Evolutionary conservation across 371 early-diverging fungal genomes (phyloP).

Genomic region (Gilbertella persicaria): DNA sequence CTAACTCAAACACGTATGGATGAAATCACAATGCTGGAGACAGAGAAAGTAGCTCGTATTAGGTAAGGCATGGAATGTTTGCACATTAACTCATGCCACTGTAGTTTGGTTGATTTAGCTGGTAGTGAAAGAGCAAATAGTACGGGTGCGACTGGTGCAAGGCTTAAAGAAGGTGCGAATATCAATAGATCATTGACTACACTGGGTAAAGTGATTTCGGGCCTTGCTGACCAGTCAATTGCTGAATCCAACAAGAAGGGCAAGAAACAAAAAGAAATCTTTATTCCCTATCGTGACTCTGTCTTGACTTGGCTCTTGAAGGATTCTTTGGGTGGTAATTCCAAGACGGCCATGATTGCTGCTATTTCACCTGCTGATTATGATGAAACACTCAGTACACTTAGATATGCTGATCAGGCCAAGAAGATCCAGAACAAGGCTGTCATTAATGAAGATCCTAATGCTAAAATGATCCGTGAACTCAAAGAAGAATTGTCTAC

Average conservation of each 20-base stretch:
- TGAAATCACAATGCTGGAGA: constrained; percentile 59
- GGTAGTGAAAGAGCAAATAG: constrained; percentile 96
- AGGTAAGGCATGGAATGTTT: constrained; percentile 27
- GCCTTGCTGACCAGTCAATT: constrained; percentile 81
- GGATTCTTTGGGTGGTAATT: constrained; percentile 92
- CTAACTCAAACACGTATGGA: constrained; percentile 71
- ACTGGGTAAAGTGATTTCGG: constrained; percentile 97
- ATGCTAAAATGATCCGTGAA: constrained; percentile 81
- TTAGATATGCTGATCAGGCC: constrained; percentile 95
- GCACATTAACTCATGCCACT: neutral
- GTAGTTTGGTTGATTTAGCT: constrained; percentile 83
- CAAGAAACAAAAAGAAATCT: constrained; percentile 57
- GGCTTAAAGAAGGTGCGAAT: constrained; percentile 97
- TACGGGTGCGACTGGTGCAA: constrained; percentile 93
- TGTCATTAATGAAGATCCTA: constrained; percentile 90
- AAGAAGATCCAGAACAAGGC: constrained; percentile 93
- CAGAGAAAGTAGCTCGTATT: constrained; percentile 79
- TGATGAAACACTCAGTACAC: constrained; percentile 92
- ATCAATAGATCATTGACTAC: constrained; percentile 97
- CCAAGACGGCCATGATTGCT: constrained; percentile 93
- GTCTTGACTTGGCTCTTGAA: constrained; percentile 95
- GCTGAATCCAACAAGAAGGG: constrained; percentile 27
- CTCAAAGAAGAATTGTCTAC: constrained; percentile 81
- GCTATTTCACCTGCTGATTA: constrained; percentile 82
- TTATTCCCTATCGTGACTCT: constrained; percentile 90